Evolutionary conservation across 305 asterid genomes (phyloP).

Genomic region (Fraxinus albicans): DNA sequence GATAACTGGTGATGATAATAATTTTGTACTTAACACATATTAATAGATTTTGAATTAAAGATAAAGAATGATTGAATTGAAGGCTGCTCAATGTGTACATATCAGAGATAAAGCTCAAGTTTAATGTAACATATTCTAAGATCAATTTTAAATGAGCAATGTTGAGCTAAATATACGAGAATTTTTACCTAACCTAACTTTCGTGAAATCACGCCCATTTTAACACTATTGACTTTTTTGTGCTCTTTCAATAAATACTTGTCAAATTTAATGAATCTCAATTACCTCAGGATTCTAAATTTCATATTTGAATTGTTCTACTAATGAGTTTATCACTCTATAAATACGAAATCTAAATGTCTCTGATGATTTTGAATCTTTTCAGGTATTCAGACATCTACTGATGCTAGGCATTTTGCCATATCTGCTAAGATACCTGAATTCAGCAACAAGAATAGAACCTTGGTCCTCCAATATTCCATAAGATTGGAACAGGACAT

Average conservation of each 20-base stretch:
- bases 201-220: neutral
- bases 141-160: neutral
- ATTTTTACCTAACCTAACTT: neutral
- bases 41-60: neutral
- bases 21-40: neutral
- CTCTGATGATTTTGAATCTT: neutral
- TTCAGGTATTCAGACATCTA: conserved; percentile 79
- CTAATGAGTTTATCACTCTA: neutral
- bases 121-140: neutral
- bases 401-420: conserved; percentile 85
- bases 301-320: neutral
- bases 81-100: neutral
- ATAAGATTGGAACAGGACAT: conserved; percentile 87
- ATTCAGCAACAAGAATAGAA: conserved; percentile 80
- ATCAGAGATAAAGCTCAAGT: neutral
- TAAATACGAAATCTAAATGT: neutral
- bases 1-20: neutral
- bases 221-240: neutral
- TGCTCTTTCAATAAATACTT: neutral
- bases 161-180: neutral
- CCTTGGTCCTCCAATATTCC: conserved; percentile 83
- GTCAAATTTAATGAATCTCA: neutral
- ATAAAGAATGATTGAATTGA: neutral
- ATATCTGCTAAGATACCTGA: conserved; percentile 90
- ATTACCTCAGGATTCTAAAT: neutral